These are phyloP conservation scores for Chimonanthus salicifolius DNA, from an alignment of 164 flowering plant genomes.

Conservation along the genomic window DNA sequence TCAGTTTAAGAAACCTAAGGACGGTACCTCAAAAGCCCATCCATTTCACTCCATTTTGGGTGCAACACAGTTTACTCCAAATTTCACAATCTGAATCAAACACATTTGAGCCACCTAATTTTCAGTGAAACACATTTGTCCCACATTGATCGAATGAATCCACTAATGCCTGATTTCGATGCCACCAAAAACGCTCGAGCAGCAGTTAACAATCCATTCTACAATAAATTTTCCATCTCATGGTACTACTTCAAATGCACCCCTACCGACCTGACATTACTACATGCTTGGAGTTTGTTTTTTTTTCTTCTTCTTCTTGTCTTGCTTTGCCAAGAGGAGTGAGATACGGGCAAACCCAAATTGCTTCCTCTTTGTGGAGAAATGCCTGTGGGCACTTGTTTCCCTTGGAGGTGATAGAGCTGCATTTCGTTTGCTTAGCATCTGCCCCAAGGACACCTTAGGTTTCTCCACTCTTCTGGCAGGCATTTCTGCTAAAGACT, in stretches of 20 bases:
- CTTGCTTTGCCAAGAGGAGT: slow-evolving; percentile 42
- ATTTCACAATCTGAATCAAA: too few relatives aligned
- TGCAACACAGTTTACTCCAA: not conserved
- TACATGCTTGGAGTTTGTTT: slow-evolving; percentile 19
- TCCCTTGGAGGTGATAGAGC: slow-evolving; percentile 21
- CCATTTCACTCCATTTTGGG: not conserved
- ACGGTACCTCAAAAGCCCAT: not conserved
- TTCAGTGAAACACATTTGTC: not conserved
- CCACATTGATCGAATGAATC: not conserved
- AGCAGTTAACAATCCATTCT: not conserved
- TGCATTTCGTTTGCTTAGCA: slow-evolving; percentile 50
- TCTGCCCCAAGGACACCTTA: slow-evolving; percentile 74
- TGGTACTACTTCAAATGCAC: not conserved
- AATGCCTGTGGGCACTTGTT: slow-evolving; percentile 35
- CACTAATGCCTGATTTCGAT: not conserved
- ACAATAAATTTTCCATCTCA: not conserved
- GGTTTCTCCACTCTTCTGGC: slow-evolving; percentile 26
- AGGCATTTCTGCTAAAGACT: slow-evolving; percentile 31
- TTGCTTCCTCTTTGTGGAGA: slow-evolving; percentile 69
- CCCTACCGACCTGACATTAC: slow-evolving; percentile 11
- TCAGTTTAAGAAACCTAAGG: not conserved
- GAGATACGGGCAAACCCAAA: slow-evolving; percentile 57
- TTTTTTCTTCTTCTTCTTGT: slow-evolving; percentile 65
- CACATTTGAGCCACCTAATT: too few relatives aligned
- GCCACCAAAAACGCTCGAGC: not conserved